Evolutionary conservation across 768 basidiomycete genomes (phyloP), one percentile per base, ranked within the genome.

Genomic region (Lactarius quietus): DNA sequence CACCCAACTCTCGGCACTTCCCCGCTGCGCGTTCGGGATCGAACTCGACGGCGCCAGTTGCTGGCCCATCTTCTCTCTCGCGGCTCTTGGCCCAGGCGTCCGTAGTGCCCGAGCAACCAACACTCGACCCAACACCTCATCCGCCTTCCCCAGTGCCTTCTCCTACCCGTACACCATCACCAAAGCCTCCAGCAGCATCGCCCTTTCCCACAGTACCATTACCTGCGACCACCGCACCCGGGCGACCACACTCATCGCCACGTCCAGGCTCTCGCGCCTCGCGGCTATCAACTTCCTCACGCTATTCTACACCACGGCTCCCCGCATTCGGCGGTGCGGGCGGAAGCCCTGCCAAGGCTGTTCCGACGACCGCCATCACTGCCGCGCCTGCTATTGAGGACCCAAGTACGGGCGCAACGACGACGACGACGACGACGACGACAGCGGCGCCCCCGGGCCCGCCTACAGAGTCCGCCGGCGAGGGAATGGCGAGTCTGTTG

Each of bases 61-160:
- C 85, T 6, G 87, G 90, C 14, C 90, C 88, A 1, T 92, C 91
- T 7, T 92, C 90, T 3, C 78, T 93, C 65, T 92, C 91, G 17
- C 84, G 89, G 31, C 78, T 93, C 4, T 78, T 93, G 28, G 91
- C 91, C 0, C 91, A 93, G 70, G 92, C 91, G 5, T 76, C 67
- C 17, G 31, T 80, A 23, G 72, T 79, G 3, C 38, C 28, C 83
- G 87, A 70, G 70, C 69, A 28, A 65, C 72, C 28, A 8, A 48
- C 45, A 15, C 62, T 74, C 1, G 75, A 74, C 23, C 63, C 70
- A 12, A 59, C 65, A 26, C 63, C 69, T 62, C 54, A 58, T 52
- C 68, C 58, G 8, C 51, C 43, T 12, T 39, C n/a, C 28, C 18
- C 38, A 26, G 45, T 18, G 26, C 55, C 68, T 53, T 43, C 71